These are phyloP conservation scores for Kewa caespitosa DNA, from an alignment of 179 eudicot species.

Conservation along the genomic window DNA sequence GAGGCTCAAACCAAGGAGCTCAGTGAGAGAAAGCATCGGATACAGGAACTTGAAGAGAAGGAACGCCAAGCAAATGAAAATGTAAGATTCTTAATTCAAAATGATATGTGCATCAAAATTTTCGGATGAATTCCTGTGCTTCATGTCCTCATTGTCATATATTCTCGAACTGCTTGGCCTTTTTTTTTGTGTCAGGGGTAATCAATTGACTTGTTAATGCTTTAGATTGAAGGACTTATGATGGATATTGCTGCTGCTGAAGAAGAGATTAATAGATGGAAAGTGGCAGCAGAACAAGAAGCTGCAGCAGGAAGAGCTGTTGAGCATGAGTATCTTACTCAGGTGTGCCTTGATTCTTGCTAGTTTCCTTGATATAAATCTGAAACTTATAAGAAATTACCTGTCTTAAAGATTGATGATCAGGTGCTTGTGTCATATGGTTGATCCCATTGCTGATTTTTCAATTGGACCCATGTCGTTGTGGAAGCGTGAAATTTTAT, in stretches of 20 bases:
- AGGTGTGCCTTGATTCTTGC: conserved; percentile 44
- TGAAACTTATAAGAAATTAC: not conserved
- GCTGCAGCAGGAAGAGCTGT: conserved; percentile 96
- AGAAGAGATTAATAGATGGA: conserved; percentile 96
- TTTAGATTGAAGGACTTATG: conserved; percentile 94
- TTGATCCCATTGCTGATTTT: not conserved
- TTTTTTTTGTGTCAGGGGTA: not conserved
- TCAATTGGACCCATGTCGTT: not conserved
- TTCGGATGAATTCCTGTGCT: not conserved
- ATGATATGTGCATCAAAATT: not conserved
- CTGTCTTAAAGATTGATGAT: not conserved
- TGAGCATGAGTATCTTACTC: conserved; percentile 75
- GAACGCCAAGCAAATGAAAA: conserved; percentile 93
- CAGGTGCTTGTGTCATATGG: not conserved
- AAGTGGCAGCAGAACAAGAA: conserved; percentile 94
- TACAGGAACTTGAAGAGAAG: conserved; percentile 93
- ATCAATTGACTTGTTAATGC: conserved; percentile 4
- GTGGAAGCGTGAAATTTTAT: not conserved
- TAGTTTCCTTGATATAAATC: not conserved
- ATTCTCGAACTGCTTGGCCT: conserved; percentile 1
- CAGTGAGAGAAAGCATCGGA: conserved; percentile 52
- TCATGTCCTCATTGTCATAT: not conserved
- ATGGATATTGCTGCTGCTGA: conserved; percentile 90
- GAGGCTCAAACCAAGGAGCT: conserved; percentile 82
- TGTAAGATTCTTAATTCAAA: conserved; percentile 33